Conservation (phyloP, 768 basidiomycete species). For the Auricularia auricula-judae region DNA sequence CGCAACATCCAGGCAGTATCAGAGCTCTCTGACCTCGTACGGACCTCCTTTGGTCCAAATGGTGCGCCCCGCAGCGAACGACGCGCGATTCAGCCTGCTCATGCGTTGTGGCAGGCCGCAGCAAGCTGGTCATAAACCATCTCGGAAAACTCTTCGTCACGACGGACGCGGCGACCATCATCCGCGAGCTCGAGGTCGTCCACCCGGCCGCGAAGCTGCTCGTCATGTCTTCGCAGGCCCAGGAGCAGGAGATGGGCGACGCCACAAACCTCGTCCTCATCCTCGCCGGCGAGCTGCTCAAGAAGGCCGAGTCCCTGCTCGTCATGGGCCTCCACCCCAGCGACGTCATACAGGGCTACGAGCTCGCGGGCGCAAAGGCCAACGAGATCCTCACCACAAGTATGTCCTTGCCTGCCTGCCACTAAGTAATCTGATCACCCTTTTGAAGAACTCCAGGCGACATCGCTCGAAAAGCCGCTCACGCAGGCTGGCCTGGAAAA, state of each 20-base stretch:
- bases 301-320: slow-evolving; percentile 83
- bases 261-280: slow-evolving; percentile 94
- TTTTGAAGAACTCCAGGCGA: background rate
- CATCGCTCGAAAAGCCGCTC: slow-evolving; percentile 30
- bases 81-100: no score
- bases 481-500: slow-evolving; percentile 56
- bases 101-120: slow-evolving; percentile 50
- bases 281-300: slow-evolving; percentile 87
- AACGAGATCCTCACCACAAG: background rate
- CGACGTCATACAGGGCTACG: slow-evolving; percentile 91
- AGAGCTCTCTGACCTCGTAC: slow-evolving; percentile 87
- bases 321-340: slow-evolving; percentile 96
- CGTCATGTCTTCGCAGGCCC: slow-evolving; percentile 97
- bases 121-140: slow-evolving; percentile 97
- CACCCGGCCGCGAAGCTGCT: slow-evolving; percentile 98
- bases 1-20: slow-evolving; percentile 94
- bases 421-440: background rate
- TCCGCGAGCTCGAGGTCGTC: slow-evolving; percentile 94
- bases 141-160: slow-evolving; percentile 93
- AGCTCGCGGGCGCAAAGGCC: slow-evolving; percentile 77
- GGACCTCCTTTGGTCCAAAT: slow-evolving; percentile 94
- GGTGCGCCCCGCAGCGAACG: slow-evolving; percentile 36
- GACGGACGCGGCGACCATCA: slow-evolving; percentile 97
- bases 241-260: slow-evolving; percentile 95
- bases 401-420: background rate